phyloP scores from a whole-genome alignment of 2,329 filamentous ascomycete genomes.

The Claviceps purpurea region DNA sequence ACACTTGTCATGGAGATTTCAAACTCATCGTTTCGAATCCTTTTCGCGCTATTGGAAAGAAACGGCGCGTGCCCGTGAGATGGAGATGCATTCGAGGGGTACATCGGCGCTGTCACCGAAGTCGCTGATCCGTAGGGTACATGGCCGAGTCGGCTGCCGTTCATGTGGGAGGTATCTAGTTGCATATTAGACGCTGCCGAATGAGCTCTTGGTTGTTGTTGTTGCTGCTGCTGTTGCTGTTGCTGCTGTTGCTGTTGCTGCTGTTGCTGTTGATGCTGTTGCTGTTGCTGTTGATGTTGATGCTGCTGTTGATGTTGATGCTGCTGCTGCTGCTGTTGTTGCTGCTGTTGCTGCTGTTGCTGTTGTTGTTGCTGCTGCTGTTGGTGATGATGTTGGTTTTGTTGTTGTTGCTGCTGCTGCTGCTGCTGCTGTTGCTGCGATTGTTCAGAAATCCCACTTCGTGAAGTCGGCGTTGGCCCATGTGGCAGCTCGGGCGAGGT shows the following conservation, averaged over 20 bases:
- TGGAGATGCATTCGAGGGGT: slow-evolving; percentile 34
- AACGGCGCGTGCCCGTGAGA: slow-evolving; percentile 20
- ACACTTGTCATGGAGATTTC: slow-evolving; percentile 40
- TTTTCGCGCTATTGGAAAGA: slow-evolving; percentile 29
- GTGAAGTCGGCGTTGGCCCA: slow-evolving; percentile 15
- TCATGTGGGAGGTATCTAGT: slow-evolving; percentile 42
- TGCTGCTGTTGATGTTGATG: background rate
- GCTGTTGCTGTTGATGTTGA: slow-evolving; percentile 16
- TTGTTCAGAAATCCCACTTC: slow-evolving; percentile 24
- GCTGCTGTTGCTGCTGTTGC: slow-evolving; percentile 30
- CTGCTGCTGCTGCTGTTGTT: slow-evolving; percentile 22
- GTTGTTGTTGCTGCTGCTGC: background rate
- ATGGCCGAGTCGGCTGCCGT: slow-evolving; percentile 36
- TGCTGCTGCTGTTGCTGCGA: slow-evolving; percentile 27
- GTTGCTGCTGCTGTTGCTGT: background rate
- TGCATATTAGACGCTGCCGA: slow-evolving; percentile 33
- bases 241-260: background rate
- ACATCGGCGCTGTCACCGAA: slow-evolving; percentile 37
- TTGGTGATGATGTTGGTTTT: background rate
- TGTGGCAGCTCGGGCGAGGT: slow-evolving; percentile 28
- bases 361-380: background rate
- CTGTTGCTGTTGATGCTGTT: slow-evolving; percentile 11
- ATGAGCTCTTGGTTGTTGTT: slow-evolving; percentile 10
- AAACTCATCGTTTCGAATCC: slow-evolving; percentile 44
- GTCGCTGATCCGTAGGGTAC: slow-evolving; percentile 37